Percentiles rank a stretch among this genome's conserved stretches.
phyloP scores from a whole-genome alignment of 148 eudicot species.

The Vaccinium vitisidaea region DNA sequence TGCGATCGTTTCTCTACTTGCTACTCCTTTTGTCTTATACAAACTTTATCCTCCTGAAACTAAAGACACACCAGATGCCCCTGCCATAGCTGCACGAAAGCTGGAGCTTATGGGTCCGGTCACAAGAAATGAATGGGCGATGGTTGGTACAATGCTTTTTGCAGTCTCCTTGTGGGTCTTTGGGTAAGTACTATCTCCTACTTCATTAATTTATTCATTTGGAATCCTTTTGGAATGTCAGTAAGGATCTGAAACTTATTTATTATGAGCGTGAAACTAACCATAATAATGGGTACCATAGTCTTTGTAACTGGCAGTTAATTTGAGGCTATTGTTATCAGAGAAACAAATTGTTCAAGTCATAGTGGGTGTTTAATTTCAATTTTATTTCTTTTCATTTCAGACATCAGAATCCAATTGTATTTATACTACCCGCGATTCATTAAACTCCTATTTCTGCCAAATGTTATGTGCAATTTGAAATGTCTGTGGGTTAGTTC shows the following conservation, averaged over 20 bases:
- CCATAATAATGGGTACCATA: background rate
- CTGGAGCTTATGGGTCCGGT: conserved; percentile 86
- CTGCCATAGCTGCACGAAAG: conserved; percentile 76
- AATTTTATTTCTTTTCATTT: background rate
- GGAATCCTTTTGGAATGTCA: background rate
- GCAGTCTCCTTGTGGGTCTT: conserved; percentile 91
- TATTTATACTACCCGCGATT: background rate
- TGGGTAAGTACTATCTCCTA: conserved; percentile 51
- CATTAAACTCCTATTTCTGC: background rate
- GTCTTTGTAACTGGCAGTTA: background rate
- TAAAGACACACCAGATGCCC: conserved; percentile 96
- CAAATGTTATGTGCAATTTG: background rate
- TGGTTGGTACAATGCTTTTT: conserved; percentile 95
- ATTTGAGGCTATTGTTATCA: background rate
- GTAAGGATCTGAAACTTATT: background rate
- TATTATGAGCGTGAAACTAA: background rate
- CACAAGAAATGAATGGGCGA: conserved; percentile 87
- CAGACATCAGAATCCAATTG: background rate
- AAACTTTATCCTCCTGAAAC: conserved; percentile 86
- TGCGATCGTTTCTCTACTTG: conserved; percentile 62
- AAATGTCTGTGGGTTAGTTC: background rate
- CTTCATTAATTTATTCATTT: background rate
- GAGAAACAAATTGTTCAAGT: background rate
- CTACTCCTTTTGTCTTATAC: conserved; percentile 73
- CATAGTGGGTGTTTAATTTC: background rate